Evolutionary conservation across 202 grass and related monocot species (phyloP), one percentile per base, ranked within the genome.

Genomic region (Hordeum pubiflorum): DNA sequence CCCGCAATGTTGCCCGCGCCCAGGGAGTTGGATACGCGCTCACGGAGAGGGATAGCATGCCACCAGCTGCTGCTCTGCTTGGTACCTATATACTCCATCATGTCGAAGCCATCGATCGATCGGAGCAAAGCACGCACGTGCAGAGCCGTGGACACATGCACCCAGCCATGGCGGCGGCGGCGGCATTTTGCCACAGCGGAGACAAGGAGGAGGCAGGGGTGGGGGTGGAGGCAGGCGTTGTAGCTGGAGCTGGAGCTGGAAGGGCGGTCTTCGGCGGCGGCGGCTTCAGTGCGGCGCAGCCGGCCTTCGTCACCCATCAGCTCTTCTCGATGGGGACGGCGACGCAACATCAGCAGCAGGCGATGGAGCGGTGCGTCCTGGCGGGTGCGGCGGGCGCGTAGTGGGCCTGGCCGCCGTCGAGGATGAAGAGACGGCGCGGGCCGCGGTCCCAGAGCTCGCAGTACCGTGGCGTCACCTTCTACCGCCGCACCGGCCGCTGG

Each of bases 391-490:
- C 23, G 13, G 37, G 41, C 9, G 66, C 69, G 50, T 27, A 60
- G 64, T 82, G 87, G 83, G n/a, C 60, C 18, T 67, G 79, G 39
- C 44, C 83, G 79, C 24, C 74, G 39, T 74, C 75, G 50, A 86
- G 88, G 87, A 23, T 12, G 2, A 99, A 93, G 90, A 99, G 87
- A 52, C 89, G 92, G 57, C 92, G 96, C 2, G 96, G 96, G 12
- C 96, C 96, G 12, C 48, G 96, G 76, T 99, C 96, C 7, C 73
- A 85, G 85, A 99, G 96, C 86, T 99, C 96, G 39, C 96, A 99
- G 85, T 99, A 99, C 83, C 92, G 96, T 17, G 96, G 96, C 61
- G 96, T 95, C 76, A 98, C 95, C 79, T 98, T 94, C 88, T 98
- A 98, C 84, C 88, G 95, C 33, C 89, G 95, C 50, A 98, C 95